Percentiles rank a stretch among this genome's conserved stretches.
Conservation (phyloP, 495 filamentous ascomycete genomes). For the Oidiodendron maius region DNA sequence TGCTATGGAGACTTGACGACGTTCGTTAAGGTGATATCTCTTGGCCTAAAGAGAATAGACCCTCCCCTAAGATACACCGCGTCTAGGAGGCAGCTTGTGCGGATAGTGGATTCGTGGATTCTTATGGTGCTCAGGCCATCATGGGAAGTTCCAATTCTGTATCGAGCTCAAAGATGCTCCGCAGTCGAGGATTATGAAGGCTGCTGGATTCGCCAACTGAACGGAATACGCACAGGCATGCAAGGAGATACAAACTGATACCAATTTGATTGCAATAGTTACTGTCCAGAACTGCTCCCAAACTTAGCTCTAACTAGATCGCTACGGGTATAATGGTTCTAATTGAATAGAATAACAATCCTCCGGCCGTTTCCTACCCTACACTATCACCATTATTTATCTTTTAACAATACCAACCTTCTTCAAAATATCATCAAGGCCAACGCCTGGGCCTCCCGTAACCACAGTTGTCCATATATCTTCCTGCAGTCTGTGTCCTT, state of each 20-base stretch:
- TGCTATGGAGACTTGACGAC: slow-evolving; percentile 13
- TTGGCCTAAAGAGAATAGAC: background rate
- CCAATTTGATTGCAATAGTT: background rate
- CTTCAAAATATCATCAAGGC: slow-evolving; percentile 62
- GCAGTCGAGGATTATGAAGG: too few species aligned
- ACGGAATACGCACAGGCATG: too few species aligned
- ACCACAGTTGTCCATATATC: slow-evolving; percentile 68
- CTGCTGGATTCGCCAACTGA: too few species aligned
- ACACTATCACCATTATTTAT: background rate
- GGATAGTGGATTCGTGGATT: too few species aligned
- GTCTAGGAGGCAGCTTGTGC: too few species aligned
- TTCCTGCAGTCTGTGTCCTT: slow-evolving; percentile 52
- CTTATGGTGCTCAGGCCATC: too few species aligned
- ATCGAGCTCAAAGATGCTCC: too few species aligned
- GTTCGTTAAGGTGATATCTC: background rate
- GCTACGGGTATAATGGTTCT: slow-evolving; percentile 11
- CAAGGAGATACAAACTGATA: background rate
- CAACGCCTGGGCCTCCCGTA: slow-evolving; percentile 54
- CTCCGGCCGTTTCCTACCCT: background rate
- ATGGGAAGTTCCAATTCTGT: too few species aligned
- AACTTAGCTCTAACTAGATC: slow-evolving; percentile 12
- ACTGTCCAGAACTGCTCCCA: background rate
- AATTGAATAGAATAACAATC: background rate
- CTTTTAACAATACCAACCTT: slow-evolving; percentile 41
- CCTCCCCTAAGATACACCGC: too few species aligned